A percentile compares a stretch with the other conserved stretches of the same genome.
Evolutionary conservation across 2,329 filamentous ascomycete species (phyloP).

Genomic region (Venturia nashicola): DNA sequence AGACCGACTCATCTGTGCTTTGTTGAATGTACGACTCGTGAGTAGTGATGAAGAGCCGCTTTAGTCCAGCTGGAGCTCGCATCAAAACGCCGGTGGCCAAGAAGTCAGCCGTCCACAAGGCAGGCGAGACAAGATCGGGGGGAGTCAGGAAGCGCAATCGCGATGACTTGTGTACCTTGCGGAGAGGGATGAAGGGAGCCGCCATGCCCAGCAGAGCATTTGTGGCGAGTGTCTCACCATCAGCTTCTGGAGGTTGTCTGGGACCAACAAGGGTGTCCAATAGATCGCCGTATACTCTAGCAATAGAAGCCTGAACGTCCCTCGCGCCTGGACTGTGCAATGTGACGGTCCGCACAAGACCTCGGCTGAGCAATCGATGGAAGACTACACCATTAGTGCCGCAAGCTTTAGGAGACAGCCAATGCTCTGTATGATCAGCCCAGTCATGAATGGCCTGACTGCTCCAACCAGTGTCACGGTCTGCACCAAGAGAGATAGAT

Average conservation of each 20-base stretch:
- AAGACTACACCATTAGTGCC: conserved; percentile 50
- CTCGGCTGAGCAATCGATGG: conserved; percentile 61
- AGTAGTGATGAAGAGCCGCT: conserved; percentile 64
- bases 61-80: conserved; percentile 48
- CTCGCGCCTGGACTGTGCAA: conserved; percentile 52
- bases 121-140: conserved; percentile 60
- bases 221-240: conserved; percentile 13
- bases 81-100: conserved; percentile 60
- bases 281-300: conserved; percentile 47
- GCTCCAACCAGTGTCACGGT: conserved; percentile 36
- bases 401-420: conserved; percentile 58
- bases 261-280: conserved; percentile 12
- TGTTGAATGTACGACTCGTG: conserved; percentile 63
- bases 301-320: conserved; percentile 54
- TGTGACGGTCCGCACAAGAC: conserved; percentile 52
- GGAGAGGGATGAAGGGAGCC: conserved; percentile 60
- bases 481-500: conserved; percentile 17
- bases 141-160: conserved; percentile 58
- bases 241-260: neutral
- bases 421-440: conserved; percentile 34
- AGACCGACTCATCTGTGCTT: conserved; percentile 34
- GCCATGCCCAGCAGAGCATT: conserved; percentile 44
- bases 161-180: conserved; percentile 64
- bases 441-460: conserved; percentile 36
- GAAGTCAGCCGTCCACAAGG: conserved; percentile 60